Percentiles rank a stretch among this genome's conserved stretches.
Evolutionary conservation across 495 filamentous ascomycete species (phyloP).

Genomic region (Terfezia claveryi): DNA sequence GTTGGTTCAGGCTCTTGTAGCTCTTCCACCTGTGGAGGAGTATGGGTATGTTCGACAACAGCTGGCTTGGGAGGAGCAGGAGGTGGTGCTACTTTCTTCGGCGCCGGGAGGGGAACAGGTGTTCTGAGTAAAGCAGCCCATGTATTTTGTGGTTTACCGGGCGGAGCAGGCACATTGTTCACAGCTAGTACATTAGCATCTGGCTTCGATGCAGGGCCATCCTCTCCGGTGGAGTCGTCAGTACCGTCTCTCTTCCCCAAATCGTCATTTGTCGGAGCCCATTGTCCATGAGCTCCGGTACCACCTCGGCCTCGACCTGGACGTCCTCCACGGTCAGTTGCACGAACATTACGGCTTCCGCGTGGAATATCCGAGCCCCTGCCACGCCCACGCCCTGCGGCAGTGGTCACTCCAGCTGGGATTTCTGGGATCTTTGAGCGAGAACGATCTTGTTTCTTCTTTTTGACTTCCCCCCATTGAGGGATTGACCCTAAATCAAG

Average conservation of each 20-base stretch:
- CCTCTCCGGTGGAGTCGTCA: conserved; percentile 6
- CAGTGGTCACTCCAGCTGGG: conserved; percentile 39
- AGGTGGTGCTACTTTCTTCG: conserved; percentile 14
- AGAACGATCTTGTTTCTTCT: conserved; percentile 62
- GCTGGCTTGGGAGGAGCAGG: conserved; percentile 10
- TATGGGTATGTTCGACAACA: not conserved
- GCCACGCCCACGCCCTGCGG: conserved; percentile 26
- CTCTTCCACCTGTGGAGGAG: conserved; percentile 1
- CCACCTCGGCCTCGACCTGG: conserved; percentile 43
- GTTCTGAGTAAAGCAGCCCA: conserved; percentile 25
- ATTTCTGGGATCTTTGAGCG: conserved; percentile 66
- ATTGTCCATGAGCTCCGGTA: conserved; percentile 7
- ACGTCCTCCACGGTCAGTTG: conserved; percentile 43
- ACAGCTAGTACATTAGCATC: conserved; percentile 17
- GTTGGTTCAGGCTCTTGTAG: conserved; percentile 18
- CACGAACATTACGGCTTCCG: conserved; percentile 46
- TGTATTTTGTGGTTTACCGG: conserved; percentile 4
- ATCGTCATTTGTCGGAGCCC: not conserved
- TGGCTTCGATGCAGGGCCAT: conserved; percentile 18
- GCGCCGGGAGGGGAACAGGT: conserved; percentile 19
- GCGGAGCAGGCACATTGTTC: conserved; percentile 17
- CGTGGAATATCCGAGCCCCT: conserved; percentile 32
- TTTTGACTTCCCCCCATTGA: conserved; percentile 91
- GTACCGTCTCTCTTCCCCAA: conserved; percentile 1
- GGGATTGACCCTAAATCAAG: conserved; percentile 48